phyloP scores from a whole-genome alignment of 306 rosid genomes.

The Delonix regia region DNA sequence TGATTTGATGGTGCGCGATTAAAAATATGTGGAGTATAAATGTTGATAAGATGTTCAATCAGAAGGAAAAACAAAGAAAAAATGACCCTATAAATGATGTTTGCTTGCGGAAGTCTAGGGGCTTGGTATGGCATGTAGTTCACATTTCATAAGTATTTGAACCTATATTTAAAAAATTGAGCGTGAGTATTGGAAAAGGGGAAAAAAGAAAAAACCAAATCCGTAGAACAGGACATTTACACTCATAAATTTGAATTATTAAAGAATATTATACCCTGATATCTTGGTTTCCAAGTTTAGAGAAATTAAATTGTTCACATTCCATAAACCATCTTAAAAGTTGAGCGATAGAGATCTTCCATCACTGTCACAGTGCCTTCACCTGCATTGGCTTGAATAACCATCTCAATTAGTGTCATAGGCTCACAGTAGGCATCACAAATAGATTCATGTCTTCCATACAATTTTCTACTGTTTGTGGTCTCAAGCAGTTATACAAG shows the following conservation, averaged over 20 bases:
- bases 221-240: background rate
- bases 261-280: background rate
- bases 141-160: background rate
- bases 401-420: background rate
- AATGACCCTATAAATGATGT: background rate
- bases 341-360: background rate
- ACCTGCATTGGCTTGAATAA: conserved; percentile 24
- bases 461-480: background rate
- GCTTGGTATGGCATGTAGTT: background rate
- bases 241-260: background rate
- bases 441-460: background rate
- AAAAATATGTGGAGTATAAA: background rate
- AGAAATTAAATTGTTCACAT: background rate
- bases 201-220: background rate
- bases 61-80: background rate
- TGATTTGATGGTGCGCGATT: conserved; percentile 11
- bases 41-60: conserved; percentile 2
- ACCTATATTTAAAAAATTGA: background rate
- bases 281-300: background rate
- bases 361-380: background rate
- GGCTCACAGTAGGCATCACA: too few species aligned
- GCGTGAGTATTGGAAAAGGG: too few species aligned
- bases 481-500: background rate
- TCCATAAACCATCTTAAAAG: background rate
- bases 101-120: background rate